A percentile compares a stretch with the other conserved stretches of the same genome.
Conservation (phyloP, 2,329 filamentous ascomycete species). For the Penicillium sp. region DNA sequence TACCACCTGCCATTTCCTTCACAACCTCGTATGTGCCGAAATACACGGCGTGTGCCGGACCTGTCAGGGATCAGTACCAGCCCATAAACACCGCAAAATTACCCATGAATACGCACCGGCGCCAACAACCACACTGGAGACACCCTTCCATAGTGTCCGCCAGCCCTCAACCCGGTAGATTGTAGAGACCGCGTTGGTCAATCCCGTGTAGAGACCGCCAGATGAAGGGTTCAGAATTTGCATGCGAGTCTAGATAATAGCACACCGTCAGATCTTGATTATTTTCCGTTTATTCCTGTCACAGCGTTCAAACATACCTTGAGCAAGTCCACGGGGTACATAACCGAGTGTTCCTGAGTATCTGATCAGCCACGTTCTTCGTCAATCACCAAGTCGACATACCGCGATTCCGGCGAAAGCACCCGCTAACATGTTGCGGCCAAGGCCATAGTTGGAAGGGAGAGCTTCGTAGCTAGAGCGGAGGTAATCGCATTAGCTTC, state of each 20-base stretch:
- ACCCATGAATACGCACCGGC: conserved; percentile 66
- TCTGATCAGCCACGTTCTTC: conserved; percentile 16
- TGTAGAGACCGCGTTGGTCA: conserved; percentile 88
- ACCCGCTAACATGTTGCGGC: conserved; percentile 93
- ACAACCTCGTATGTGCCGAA: conserved; percentile 98
- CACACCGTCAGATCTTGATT: conserved; percentile 14
- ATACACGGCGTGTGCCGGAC: conserved; percentile 95
- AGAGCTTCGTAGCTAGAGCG: conserved; percentile 79
- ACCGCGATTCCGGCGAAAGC: conserved; percentile 96
- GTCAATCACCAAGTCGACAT: conserved; percentile 40
- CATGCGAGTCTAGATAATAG: conserved; percentile 77
- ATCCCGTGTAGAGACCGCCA: conserved; percentile 79
- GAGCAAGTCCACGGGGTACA: conserved; percentile 97
- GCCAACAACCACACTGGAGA: conserved; percentile 94
- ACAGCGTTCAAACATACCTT: conserved; percentile 66
- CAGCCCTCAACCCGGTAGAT: conserved; percentile 90
- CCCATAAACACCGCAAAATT: neutral
- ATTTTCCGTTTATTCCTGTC: neutral
- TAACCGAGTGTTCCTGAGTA: conserved; percentile 88
- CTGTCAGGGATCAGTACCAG: conserved; percentile 50
- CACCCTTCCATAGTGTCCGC: conserved; percentile 89
- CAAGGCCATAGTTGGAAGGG: conserved; percentile 88
- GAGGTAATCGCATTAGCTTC: conserved; percentile 24
- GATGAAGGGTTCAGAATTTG: conserved; percentile 87
- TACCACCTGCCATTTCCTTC: conserved; percentile 94